Evolutionary conservation across 2,329 filamentous ascomycete genomes (phyloP).

Genomic region (Cordyceps farinosa): DNA sequence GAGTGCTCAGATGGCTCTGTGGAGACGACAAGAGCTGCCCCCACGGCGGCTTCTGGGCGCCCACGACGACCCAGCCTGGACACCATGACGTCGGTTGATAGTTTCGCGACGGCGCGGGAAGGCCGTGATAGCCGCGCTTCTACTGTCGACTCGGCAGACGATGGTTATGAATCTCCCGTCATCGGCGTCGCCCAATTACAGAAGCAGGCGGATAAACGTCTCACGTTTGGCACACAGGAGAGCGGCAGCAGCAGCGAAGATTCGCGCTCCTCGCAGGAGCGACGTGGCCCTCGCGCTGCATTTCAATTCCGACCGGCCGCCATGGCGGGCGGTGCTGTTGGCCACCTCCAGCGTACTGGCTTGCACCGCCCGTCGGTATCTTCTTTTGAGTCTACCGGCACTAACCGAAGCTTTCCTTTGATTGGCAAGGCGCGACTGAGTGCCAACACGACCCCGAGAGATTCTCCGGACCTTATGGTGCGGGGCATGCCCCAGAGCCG

Average conservation of each 20-base stretch:
- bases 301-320: slow-evolving; percentile 8
- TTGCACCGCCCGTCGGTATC: slow-evolving; percentile 54
- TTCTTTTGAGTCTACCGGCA: slow-evolving; percentile 56
- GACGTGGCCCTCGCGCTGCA: slow-evolving; percentile 20
- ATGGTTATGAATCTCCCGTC: slow-evolving; percentile 13
- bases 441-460: slow-evolving; percentile 46
- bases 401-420: slow-evolving; percentile 60
- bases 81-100: slow-evolving; percentile 49
- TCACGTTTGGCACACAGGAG: slow-evolving; percentile 13
- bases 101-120: slow-evolving; percentile 56
- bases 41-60: slow-evolving; percentile 33
- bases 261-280: slow-evolving; percentile 21
- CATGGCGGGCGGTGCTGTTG: neutral
- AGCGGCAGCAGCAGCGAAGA: slow-evolving; percentile 17
- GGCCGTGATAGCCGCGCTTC: slow-evolving; percentile 39
- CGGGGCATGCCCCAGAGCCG: slow-evolving; percentile 1
- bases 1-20: slow-evolving; percentile 58
- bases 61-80: slow-evolving; percentile 46
- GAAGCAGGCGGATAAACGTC: neutral
- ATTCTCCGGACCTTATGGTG: slow-evolving; percentile 48
- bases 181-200: neutral
- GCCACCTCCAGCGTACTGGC: slow-evolving; percentile 19
- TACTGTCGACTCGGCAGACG: slow-evolving; percentile 21
- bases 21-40: slow-evolving; percentile 56
- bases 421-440: slow-evolving; percentile 49